Conservation (phyloP, 2,329 filamentous ascomycete species). For the Calonectria pauciramosa region DNA sequence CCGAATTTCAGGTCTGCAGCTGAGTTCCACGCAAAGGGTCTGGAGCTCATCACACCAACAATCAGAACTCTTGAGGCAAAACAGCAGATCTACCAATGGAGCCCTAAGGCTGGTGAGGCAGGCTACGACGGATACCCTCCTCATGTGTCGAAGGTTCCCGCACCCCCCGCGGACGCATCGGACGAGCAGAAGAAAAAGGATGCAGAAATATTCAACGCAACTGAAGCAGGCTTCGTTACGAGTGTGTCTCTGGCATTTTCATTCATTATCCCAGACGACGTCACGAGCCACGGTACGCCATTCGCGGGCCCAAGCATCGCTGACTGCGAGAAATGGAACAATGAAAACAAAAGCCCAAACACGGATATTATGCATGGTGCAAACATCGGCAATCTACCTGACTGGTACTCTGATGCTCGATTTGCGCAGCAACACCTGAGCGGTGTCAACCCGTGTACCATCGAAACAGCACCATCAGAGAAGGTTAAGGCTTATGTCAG, state of each 20-base stretch:
- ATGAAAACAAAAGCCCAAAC: not conserved
- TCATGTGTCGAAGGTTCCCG: not conserved
- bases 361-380: slow-evolving; percentile 32
- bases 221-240: not conserved
- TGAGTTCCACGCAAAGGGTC: slow-evolving; percentile 16
- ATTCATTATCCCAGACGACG: slow-evolving; percentile 20
- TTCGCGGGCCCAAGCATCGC: slow-evolving; percentile 23
- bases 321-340: slow-evolving; percentile 25
- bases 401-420: slow-evolving; percentile 36
- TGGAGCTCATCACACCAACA: slow-evolving; percentile 24
- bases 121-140: slow-evolving; percentile 23
- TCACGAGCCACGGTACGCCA: not conserved
- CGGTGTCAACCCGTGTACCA: slow-evolving; percentile 31
- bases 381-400: slow-evolving; percentile 28
- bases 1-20: not conserved
- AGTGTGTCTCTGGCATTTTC: slow-evolving; percentile 13
- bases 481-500: slow-evolving; percentile 26
- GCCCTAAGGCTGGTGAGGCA: not conserved
- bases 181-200: no score
- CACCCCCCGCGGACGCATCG: no score
- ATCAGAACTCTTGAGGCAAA: slow-evolving; percentile 22
- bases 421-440: slow-evolving; percentile 33
- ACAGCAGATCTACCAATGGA: slow-evolving; percentile 27
- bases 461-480: not conserved
- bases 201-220: no score